Conservation (phyloP, 169 alveolate species). For the Eimeria acervulina region DNA sequence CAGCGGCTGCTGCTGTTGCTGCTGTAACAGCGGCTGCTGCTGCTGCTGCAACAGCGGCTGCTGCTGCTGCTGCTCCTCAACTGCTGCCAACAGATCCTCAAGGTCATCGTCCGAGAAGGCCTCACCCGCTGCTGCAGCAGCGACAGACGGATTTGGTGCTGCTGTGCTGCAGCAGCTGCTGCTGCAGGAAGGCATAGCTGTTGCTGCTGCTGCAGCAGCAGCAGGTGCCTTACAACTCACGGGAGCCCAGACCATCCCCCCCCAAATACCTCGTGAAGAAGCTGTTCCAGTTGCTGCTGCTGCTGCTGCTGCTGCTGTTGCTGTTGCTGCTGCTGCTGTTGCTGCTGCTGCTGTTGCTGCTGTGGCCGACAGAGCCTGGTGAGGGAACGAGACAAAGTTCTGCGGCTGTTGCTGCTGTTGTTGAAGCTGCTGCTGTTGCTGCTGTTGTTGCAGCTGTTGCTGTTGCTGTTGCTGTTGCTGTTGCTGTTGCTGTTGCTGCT, state of each 20-base stretch:
- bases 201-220: background rate
- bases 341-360: constrained; percentile 31
- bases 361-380: background rate
- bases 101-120: background rate
- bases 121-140: background rate
- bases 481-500: background rate
- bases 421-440: background rate
- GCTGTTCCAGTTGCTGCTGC: background rate
- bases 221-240: background rate
- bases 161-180: background rate
- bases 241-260: too few species aligned
- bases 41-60: background rate
- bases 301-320: constrained; percentile 22
- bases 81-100: background rate
- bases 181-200: background rate
- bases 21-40: background rate
- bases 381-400: too few species aligned
- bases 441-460: background rate
- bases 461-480: background rate
- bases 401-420: background rate
- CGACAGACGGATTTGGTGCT: too few species aligned
- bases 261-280: background rate
- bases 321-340: background rate
- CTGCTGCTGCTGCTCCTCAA: too few species aligned
- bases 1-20: background rate